Base-by-base conservation (phyloP, 2,329 filamentous ascomycete genomes). In the Echinosphaeria canescens region DNA sequence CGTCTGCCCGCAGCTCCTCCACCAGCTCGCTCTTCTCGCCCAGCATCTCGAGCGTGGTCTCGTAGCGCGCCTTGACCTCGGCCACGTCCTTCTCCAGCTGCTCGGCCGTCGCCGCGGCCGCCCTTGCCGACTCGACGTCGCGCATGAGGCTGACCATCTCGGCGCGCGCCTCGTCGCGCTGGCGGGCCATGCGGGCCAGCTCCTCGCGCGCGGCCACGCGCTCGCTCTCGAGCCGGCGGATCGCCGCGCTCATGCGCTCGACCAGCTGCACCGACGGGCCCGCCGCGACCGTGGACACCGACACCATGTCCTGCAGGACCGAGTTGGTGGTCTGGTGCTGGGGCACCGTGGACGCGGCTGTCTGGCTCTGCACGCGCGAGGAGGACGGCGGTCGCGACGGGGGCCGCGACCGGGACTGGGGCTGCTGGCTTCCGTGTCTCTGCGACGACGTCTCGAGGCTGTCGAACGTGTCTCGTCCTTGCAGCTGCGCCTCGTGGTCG, bases 11-110 rank as follows among this genome's bases (percentile, higher is more conserved):
- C 36, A 98, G 54, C 56, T 98, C 88, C 42, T 92, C 82, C 3
- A 92, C 84, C 42, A 75, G 56, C 56, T 98, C 88, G 47, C 81
- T 92, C 64, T 92, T 92, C 62, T 98, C 88, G 2, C 88, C 88
- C 30, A 98, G 53, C 69, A 95, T 74, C 53, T 95, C 84, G 28
- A 98, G 56, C 31, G 81, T 90, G 10, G 82, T 88, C 44, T 91
- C 72, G 44, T 95, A 92, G 39, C 85, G 62, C 33, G 67, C 56
- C 40, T 79, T 72, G 35, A 93, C 55, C 23, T 67, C 64, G 15
- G 51, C 53, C 26, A 92, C 54, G 37, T 81, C 65, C 24, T 49
- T 52, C 46, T 90, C 74, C 10, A 93, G 47, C 31, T 62, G 58
- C 13, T 56, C 53, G 1, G 82, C 62, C 31, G 61, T 66, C 27